phyloP scores from a whole-genome alignment of 129 eudicot genomes.

The Lactuca saligna region DNA sequence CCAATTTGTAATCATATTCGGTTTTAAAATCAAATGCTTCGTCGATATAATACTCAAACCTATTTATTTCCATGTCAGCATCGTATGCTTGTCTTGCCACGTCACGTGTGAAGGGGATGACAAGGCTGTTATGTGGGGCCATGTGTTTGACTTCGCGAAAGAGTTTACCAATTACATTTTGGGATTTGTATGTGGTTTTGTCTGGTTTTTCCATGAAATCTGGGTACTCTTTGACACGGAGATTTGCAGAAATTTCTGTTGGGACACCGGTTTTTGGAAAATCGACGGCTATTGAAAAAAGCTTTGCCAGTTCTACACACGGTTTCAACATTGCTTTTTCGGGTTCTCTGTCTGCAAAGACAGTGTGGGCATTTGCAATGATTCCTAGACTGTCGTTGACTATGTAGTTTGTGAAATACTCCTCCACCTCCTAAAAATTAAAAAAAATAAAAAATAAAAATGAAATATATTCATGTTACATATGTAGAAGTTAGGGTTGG shows the following conservation, averaged over 20 bases:
- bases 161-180: constrained; percentile 68
- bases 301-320: constrained; percentile 64
- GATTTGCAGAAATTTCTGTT: constrained; percentile 62
- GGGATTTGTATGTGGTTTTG: constrained; percentile 64
- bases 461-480: too few relatives aligned
- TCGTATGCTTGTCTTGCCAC: constrained; percentile 65
- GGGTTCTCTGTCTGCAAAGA: constrained; percentile 63
- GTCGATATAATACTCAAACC: constrained; percentile 51
- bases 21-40: constrained; percentile 63
- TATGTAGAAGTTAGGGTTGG: too few relatives aligned
- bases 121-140: constrained; percentile 43
- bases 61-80: constrained; percentile 60
- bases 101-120: constrained; percentile 47
- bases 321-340: constrained; percentile 49
- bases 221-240: constrained; percentile 68
- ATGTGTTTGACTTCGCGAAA: constrained; percentile 65
- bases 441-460: background rate
- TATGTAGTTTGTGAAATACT: constrained; percentile 74
- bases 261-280: constrained; percentile 89
- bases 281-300: constrained; percentile 82
- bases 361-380: constrained; percentile 83
- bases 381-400: constrained; percentile 83
- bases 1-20: constrained; percentile 66
- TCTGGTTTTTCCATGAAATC: constrained; percentile 90
- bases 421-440: constrained; percentile 59